Base-by-base conservation (phyloP, 306 rosid genomes). In the Trifolium fragiferum region DNA sequence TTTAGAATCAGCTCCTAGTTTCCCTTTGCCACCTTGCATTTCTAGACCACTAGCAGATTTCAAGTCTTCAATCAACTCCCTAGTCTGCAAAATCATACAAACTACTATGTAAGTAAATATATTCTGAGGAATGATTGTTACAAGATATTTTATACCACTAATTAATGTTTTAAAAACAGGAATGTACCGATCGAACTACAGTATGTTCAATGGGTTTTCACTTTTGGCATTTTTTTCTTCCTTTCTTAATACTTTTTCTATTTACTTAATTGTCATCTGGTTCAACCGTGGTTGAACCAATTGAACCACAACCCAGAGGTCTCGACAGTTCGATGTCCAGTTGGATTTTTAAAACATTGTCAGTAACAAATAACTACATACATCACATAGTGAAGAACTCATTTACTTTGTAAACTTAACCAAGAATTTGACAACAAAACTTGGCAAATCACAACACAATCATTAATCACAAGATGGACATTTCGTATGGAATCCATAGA, bases 61-160 rank as follows among this genome's bases (percentile, higher is more conserved):
- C 85, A 94, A 87, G 80, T 94, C 98, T 38, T 94, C 98, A 3
- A 92, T 83, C 85, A 94, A 70, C 78, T 88, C 98, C 76, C 96
- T 86, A 10, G 98, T 94, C 98, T 94, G 89, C 77, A 82, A 83
- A 68, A 73, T 32, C 25, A 46, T 27, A 70, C 66, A 61, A 30
- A 19, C 41, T 16, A 66, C 59, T 6, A 38, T n/a, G 12, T 21
- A 55, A 20, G 37, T 10, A 37, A 18, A 20, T 47, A 12, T 27
- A 62, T 40, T 80, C 16, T 30, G 53, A 49, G 70, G 62, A 54
- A 37, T 20, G 65, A 46, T 44, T 69, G 53, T 13, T 50, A 43
- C 37, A 65, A 11, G 13, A 32, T 44, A 53, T 60, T 6, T 72
- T 46, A 40, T 25, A 78, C 3, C 68, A 61, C 18, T 13, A 14